Conservation (phyloP, 805 yeast genomes). For the Wickerhamomyces alni region DNA sequence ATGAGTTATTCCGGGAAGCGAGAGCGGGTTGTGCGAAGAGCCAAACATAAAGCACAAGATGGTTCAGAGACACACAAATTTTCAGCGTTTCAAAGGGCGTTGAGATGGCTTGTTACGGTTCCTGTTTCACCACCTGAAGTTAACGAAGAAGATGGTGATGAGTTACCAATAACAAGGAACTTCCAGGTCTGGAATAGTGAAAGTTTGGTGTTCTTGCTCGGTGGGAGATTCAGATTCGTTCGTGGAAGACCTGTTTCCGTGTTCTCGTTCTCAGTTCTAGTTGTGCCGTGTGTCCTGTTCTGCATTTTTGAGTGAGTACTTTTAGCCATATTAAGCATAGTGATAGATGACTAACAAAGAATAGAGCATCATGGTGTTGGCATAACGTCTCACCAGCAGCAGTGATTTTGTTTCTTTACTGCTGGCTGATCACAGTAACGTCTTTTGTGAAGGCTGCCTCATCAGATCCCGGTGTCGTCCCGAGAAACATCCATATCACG, state of each 20-base stretch:
- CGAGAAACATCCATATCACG: conserved; percentile 58
- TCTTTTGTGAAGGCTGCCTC: conserved; percentile 50
- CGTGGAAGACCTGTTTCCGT: conserved; percentile 35
- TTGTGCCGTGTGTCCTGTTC: conserved; percentile 48
- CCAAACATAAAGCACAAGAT: too few species aligned
- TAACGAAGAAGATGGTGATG: neutral
- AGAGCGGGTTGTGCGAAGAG: too few species aligned
- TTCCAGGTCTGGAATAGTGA: conserved; percentile 37
- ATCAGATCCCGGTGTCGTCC: conserved; percentile 64
- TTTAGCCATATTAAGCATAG: neutral
- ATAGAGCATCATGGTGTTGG: conserved; percentile 49
- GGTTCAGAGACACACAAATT: conserved; percentile 15
- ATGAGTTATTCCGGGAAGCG: too few species aligned
- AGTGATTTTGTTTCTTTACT: conserved; percentile 51
- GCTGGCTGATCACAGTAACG: conserved; percentile 44
- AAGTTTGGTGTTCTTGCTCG: conserved; percentile 47
- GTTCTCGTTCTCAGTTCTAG: conserved; percentile 26
- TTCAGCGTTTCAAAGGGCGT: conserved; percentile 3
- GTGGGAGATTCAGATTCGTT: conserved; percentile 54
- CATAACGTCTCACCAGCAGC: conserved; percentile 45
- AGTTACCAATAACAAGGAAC: conserved; percentile 20
- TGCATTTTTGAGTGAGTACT: conserved; percentile 37
- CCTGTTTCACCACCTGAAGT: conserved; percentile 6
- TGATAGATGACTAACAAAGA: neutral
- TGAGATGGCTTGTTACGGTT: conserved; percentile 20